A percentile compares a stretch with the other conserved stretches of the same genome.
phyloP scores from a whole-genome alignment of 2,329 filamentous ascomycete genomes.

The Fusarium nurragi region DNA sequence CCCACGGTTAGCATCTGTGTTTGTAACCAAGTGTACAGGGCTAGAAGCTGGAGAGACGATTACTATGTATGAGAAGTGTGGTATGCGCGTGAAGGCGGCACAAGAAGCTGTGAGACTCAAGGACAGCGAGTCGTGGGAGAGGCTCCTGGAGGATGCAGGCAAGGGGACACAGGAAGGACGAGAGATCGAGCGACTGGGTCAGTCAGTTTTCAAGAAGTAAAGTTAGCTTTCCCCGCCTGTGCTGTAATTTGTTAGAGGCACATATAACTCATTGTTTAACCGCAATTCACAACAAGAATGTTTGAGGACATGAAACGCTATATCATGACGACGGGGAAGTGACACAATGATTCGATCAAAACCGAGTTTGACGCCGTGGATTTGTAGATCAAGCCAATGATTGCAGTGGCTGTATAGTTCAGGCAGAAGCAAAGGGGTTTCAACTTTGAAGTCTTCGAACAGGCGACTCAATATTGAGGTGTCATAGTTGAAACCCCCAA shows the following conservation, averaged over 20 bases:
- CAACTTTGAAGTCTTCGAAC: background rate
- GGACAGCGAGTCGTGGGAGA: slow-evolving; percentile 78
- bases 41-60: slow-evolving; percentile 76
- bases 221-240: background rate
- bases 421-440: background rate
- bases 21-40: slow-evolving; percentile 86
- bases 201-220: slow-evolving; percentile 64
- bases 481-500: slow-evolving; percentile 1
- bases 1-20: slow-evolving; percentile 81
- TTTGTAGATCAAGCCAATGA: background rate
- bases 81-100: slow-evolving; percentile 85
- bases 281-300: background rate
- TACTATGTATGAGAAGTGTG: slow-evolving; percentile 96
- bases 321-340: background rate
- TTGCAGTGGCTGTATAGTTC: slow-evolving; percentile 17
- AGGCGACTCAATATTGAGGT: slow-evolving; percentile 4
- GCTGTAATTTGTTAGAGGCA: slow-evolving; percentile 18
- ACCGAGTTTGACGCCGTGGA: slow-evolving; percentile 12
- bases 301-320: background rate
- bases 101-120: slow-evolving; percentile 89
- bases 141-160: slow-evolving; percentile 77
- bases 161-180: slow-evolving; percentile 71
- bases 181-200: slow-evolving; percentile 84
- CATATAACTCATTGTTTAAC: slow-evolving; percentile 9
- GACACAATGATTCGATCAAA: background rate